These are phyloP conservation scores for Globisporangium viniferum DNA, from an alignment of 352 stramenopile species.

Conservation along the genomic window DNA sequence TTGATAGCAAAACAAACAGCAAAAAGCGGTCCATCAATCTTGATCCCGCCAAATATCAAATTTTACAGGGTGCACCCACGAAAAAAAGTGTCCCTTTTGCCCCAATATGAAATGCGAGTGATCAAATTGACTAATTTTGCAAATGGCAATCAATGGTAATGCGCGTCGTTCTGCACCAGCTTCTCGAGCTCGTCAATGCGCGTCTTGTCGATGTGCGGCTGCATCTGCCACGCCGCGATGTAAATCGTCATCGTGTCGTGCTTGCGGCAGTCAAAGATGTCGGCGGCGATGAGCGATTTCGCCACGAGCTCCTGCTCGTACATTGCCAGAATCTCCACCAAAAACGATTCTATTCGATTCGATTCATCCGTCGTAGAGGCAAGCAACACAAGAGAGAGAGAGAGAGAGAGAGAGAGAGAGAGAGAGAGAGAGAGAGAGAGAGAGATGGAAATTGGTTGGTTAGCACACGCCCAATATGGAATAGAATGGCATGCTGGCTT, in stretches of 20 bases:
- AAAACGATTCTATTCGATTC: slow-evolving; percentile 38
- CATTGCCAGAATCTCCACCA: slow-evolving; percentile 68
- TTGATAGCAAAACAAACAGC: neutral
- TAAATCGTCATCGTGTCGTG: slow-evolving; percentile 76
- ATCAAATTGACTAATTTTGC: neutral
- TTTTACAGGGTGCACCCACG: slow-evolving; percentile 1
- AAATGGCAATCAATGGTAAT: slow-evolving; percentile 32
- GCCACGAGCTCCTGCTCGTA: slow-evolving; percentile 76
- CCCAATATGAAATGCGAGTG: neutral
- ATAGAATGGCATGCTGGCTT: neutral
- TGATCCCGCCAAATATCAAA: neutral
- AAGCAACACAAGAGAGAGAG: neutral
- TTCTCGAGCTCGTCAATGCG: slow-evolving; percentile 65
- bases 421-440: neutral
- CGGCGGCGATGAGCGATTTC: slow-evolving; percentile 70
- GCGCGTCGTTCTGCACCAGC: slow-evolving; percentile 57
- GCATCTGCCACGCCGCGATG: slow-evolving; percentile 85
- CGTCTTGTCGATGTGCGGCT: slow-evolving; percentile 63
- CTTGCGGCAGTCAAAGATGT: slow-evolving; percentile 64
- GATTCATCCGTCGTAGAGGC: neutral
- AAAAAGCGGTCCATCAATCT: neutral
- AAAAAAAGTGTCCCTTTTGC: neutral
- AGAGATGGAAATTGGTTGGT: neutral
- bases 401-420: neutral
- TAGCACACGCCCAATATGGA: neutral